phyloP scores from a whole-genome alignment of 1,284 basidiomycete genomes.

The Ceratobasidium theobromae region DNA sequence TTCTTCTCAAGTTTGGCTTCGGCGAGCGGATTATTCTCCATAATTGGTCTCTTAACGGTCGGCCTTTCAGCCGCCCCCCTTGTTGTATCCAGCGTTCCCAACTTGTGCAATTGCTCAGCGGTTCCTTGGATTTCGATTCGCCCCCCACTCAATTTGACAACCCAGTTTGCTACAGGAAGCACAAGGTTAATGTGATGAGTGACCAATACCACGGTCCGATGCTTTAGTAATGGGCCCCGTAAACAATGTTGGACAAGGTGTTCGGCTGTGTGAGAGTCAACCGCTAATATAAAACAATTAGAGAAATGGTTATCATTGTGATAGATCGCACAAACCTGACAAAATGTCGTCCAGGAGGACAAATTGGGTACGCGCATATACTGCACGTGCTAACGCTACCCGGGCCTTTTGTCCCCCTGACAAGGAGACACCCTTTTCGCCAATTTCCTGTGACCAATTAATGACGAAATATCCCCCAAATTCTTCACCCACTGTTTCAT shows the following conservation, averaged over 20 bases:
- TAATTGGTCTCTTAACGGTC: background rate
- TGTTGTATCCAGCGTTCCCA: conserved; percentile 55
- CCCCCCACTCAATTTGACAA: conserved; percentile 75
- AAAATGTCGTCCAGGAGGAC: conserved; percentile 45
- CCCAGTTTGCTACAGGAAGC: conserved; percentile 64
- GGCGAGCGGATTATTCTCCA: background rate
- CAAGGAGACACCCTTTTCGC: conserved; percentile 27
- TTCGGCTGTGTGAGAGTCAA: conserved; percentile 30
- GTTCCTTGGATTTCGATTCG: conserved; percentile 68
- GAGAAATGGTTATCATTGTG: background rate
- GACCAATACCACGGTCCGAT: conserved; percentile 48
- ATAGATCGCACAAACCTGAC: conserved; percentile 1
- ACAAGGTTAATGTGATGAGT: conserved; percentile 51
- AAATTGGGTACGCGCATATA: conserved; percentile 52
- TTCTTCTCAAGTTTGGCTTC: conserved; percentile 5
- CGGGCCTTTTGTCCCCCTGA: conserved; percentile 52
- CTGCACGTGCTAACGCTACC: conserved; percentile 50
- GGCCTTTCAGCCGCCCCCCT: background rate
- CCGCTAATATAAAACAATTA: conserved; percentile 6
- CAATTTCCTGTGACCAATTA: conserved; percentile 15
- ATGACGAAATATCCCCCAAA: too few relatives aligned
- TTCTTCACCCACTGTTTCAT: conserved; percentile 36
- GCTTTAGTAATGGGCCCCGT: conserved; percentile 38
- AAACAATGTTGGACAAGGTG: conserved; percentile 8
- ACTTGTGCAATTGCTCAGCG: conserved; percentile 57